A percentile compares a stretch with the other conserved stretches of the same genome.
Evolutionary conservation across 2,329 filamentous ascomycete species (phyloP).

Genomic region (Sporothrix inflata): DNA sequence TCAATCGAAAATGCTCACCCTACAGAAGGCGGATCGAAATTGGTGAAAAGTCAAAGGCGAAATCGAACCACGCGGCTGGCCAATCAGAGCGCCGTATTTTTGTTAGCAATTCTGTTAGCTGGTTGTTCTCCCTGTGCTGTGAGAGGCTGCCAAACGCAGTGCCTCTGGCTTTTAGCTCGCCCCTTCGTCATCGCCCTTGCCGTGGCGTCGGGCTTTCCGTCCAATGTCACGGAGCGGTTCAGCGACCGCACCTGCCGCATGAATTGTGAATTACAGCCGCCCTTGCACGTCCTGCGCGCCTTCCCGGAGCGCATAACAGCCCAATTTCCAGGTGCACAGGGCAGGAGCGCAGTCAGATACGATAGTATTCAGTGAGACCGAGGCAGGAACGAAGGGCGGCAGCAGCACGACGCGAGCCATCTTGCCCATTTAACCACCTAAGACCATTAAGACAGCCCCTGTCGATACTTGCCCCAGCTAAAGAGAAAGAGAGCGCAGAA

Average conservation of each 20-base stretch:
- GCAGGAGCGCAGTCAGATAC: not conserved
- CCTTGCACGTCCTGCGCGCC: slow-evolving; percentile 11
- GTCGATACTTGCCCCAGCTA: slow-evolving; percentile 12
- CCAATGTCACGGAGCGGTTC: not conserved
- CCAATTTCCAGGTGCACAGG: slow-evolving; percentile 18
- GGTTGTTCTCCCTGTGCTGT: no score
- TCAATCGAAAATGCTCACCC: not conserved
- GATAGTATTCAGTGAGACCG: not conserved
- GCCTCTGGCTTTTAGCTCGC: not conserved
- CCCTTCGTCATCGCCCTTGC: slow-evolving; percentile 25
- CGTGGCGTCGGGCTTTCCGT: slow-evolving; percentile 15
- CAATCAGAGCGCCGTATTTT: slow-evolving; percentile 13
- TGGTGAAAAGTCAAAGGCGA: not conserved
- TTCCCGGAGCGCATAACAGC: not conserved
- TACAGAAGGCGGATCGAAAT: not conserved
- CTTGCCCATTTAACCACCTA: not conserved
- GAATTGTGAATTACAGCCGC: not conserved
- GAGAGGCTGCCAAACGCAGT: no score
- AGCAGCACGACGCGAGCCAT: not conserved
- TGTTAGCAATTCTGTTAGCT: not conserved
- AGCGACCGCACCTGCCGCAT: not conserved
- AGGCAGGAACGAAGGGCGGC: slow-evolving; percentile 13
- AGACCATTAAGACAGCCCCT: slow-evolving; percentile 12
- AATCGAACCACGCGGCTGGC: slow-evolving; percentile 12
- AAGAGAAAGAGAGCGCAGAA: not conserved